Conservation (phyloP, 345 rosid species). For the Populus deltoides region DNA sequence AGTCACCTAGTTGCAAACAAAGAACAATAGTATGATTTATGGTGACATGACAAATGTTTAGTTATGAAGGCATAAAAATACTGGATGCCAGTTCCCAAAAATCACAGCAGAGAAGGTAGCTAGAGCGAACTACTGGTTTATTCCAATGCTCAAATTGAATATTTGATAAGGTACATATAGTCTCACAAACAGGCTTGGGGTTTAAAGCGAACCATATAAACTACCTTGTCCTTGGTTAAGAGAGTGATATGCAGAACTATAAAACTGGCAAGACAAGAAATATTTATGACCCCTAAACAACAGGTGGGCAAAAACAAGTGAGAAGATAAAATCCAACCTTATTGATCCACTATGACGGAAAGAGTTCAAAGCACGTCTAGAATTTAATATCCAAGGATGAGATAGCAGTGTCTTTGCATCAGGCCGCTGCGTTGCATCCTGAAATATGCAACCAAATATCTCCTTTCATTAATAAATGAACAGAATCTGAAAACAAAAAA, state of each 20-base stretch:
- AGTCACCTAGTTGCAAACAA: background rate
- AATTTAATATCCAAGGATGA: constrained; percentile 96
- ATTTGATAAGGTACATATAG: background rate
- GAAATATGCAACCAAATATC: constrained; percentile 24
- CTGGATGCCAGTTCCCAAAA: background rate
- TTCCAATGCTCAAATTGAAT: background rate
- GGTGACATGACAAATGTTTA: background rate
- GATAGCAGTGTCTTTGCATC: constrained; percentile 99
- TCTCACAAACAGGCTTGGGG: background rate
- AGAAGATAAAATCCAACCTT: constrained; percentile 41
- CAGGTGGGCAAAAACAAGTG: background rate
- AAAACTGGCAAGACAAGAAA: background rate
- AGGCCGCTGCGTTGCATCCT: constrained; percentile 99
- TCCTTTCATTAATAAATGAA: background rate
- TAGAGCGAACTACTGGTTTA: background rate
- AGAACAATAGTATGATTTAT: background rate
- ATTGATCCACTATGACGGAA: constrained; percentile 76
- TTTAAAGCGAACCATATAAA: background rate
- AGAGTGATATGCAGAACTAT: background rate
- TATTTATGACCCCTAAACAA: background rate
- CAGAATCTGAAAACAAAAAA: background rate
- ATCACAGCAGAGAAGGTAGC: background rate
- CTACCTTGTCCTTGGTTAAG: background rate
- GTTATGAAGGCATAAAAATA: background rate
- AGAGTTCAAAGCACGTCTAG: constrained; percentile 83